phyloP scores from a whole-genome alignment of 768 basidiomycete species.

The Trametes punicea region DNA sequence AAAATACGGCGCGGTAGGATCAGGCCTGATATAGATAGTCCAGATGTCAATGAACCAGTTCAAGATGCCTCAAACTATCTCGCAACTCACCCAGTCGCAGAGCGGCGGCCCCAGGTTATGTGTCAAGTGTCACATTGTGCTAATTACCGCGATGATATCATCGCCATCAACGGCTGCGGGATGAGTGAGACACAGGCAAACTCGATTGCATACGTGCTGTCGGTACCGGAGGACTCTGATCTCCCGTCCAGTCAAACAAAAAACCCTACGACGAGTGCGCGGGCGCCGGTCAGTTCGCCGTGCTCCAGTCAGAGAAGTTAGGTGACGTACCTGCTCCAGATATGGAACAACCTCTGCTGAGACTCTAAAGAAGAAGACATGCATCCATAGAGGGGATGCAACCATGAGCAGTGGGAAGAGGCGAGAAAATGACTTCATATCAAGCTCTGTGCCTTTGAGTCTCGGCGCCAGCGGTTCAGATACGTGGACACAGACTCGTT shows the following conservation, averaged over 20 bases:
- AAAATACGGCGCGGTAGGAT: slow-evolving; percentile 53
- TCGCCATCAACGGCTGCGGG: neutral
- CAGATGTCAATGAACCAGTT: neutral
- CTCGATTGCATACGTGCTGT: slow-evolving; percentile 25
- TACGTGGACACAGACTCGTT: no score
- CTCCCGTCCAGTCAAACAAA: slow-evolving; percentile 30
- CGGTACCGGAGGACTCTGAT: slow-evolving; percentile 32
- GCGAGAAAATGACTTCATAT: no score
- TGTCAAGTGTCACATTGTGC: slow-evolving; percentile 34
- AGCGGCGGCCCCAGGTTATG: slow-evolving; percentile 29
- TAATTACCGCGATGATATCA: slow-evolving; percentile 10
- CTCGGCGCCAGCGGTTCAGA: no score
- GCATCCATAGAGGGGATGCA: no score
- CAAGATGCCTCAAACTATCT: no score
- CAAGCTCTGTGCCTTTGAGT: no score
- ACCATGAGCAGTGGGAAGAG: no score
- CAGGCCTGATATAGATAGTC: slow-evolving; percentile 45
- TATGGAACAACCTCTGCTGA: slow-evolving; percentile 7
- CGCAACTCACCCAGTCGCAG: slow-evolving; percentile 30
- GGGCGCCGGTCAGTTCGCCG: neutral
- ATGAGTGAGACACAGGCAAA: neutral
- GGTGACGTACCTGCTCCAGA: slow-evolving; percentile 4
- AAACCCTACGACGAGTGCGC: slow-evolving; percentile 24
- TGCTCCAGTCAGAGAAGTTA: neutral
- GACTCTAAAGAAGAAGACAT: neutral